A percentile compares a stretch with the other conserved stretches of the same genome.
phyloP scores from a whole-genome alignment of 2,329 filamentous ascomycete genomes.

The Periconia sp. region DNA sequence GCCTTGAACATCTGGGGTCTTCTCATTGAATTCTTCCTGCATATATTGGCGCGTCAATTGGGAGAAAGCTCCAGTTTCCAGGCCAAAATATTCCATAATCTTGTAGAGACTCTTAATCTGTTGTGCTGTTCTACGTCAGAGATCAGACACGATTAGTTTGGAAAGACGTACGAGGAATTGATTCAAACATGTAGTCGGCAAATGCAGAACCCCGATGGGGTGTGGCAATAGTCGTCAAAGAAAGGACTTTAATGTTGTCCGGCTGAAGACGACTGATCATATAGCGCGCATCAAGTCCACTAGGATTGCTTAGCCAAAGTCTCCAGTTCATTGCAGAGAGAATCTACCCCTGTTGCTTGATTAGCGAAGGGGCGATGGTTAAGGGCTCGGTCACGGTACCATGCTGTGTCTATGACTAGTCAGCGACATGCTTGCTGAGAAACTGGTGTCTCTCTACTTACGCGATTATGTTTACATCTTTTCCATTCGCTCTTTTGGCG shows the following conservation, averaged over 20 bases:
- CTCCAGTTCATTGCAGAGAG: neutral
- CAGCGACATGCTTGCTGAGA: conserved; percentile 12
- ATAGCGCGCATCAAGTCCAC: conserved; percentile 68
- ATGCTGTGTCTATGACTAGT: conserved; percentile 60
- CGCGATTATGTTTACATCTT: conserved; percentile 69
- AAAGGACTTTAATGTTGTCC: conserved; percentile 75
- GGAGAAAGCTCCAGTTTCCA: conserved; percentile 66
- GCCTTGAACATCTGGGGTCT: conserved; percentile 60
- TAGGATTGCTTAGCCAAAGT: conserved; percentile 35
- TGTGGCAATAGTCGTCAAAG: conserved; percentile 67
- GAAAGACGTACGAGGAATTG: conserved; percentile 59
- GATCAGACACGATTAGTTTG: conserved; percentile 9
- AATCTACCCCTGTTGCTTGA: conserved; percentile 43
- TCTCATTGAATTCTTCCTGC: conserved; percentile 63
- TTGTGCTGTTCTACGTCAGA: conserved; percentile 36
- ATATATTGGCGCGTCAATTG: conserved; percentile 67
- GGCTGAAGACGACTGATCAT: conserved; percentile 67
- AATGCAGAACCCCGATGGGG: conserved; percentile 67
- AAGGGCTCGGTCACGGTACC: conserved; percentile 27
- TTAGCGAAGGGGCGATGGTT: conserved; percentile 19
- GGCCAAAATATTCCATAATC: conserved; percentile 58
- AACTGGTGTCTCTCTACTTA: conserved; percentile 43
- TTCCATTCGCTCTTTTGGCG: conserved; percentile 58
- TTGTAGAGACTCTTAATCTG: conserved; percentile 63
- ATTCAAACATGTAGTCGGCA: conserved; percentile 66